These are phyloP conservation scores for Boletus patriciae DNA, from an alignment of 768 basidiomycete species.

Conservation along the genomic window DNA sequence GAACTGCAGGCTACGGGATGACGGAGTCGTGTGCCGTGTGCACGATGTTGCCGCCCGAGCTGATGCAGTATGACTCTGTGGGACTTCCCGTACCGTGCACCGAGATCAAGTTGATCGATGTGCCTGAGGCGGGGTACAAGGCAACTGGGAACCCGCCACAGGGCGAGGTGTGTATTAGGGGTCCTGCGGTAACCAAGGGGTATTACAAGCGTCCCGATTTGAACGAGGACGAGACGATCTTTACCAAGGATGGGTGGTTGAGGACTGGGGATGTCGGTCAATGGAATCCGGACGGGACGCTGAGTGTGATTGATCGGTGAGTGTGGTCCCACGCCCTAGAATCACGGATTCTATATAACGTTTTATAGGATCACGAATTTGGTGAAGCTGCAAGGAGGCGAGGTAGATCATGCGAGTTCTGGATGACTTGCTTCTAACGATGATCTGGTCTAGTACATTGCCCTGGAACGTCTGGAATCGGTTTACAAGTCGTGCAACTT, in stretches of 20 bases:
- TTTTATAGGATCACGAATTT: slow-evolving; percentile 77
- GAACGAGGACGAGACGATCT: slow-evolving; percentile 78
- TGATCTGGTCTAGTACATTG: slow-evolving; percentile 64
- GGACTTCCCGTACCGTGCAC: slow-evolving; percentile 86
- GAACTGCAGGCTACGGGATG: slow-evolving; percentile 78
- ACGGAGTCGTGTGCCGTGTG: slow-evolving; percentile 97
- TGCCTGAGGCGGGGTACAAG: slow-evolving; percentile 81
- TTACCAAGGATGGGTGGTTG: slow-evolving; percentile 91
- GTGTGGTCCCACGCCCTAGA: slow-evolving; percentile 23
- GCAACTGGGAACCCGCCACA: slow-evolving; percentile 70
- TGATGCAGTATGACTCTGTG: slow-evolving; percentile 70
- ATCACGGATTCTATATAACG: neutral
- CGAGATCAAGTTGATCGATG: slow-evolving; percentile 86
- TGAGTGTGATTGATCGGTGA: slow-evolving; percentile 85
- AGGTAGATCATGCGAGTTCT: slow-evolving; percentile 44
- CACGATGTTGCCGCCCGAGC: slow-evolving; percentile 80
- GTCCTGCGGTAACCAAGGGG: slow-evolving; percentile 80
- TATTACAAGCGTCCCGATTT: slow-evolving; percentile 94
- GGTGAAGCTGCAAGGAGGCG: slow-evolving; percentile 80
- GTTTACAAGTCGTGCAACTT: slow-evolving; percentile 82
- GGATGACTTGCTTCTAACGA: slow-evolving; percentile 1
- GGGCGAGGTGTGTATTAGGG: slow-evolving; percentile 88
- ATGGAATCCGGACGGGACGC: slow-evolving; percentile 91
- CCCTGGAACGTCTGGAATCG: slow-evolving; percentile 85
- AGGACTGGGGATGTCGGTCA: slow-evolving; percentile 93